A percentile compares a stretch with the other conserved stretches of the same genome.
Evolutionary conservation across 345 rosid species (phyloP).

Genomic region (Euphorbia pulcherrima): DNA sequence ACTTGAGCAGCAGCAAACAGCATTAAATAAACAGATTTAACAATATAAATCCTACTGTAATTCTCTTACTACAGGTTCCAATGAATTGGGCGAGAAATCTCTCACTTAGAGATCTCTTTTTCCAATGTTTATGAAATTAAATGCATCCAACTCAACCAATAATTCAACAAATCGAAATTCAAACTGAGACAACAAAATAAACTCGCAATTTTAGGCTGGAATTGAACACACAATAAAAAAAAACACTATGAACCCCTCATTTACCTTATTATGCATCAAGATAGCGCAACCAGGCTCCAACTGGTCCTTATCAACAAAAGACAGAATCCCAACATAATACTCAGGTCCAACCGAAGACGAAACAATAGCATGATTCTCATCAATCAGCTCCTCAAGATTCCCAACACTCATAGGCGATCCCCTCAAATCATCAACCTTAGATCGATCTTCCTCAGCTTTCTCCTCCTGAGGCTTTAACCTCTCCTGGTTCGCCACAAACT

Average conservation of each 20-base stretch:
- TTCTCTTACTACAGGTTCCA: neutral
- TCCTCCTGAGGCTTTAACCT: conserved; percentile 91
- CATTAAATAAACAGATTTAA: neutral
- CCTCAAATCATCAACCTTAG: conserved; percentile 86
- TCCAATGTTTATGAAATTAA: neutral
- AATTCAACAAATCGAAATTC: neutral
- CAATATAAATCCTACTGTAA: neutral
- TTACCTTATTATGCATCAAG: conserved; percentile 92
- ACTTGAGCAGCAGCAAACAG: neutral
- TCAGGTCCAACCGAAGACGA: conserved; percentile 94
- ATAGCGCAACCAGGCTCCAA: conserved; percentile 97
- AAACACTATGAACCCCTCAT: neutral
- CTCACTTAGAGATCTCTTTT: neutral
- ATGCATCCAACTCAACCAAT: neutral
- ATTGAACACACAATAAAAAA: neutral
- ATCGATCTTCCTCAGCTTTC: conserved; percentile 91
- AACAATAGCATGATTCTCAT: conserved; percentile 95
- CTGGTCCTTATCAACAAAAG: conserved; percentile 97
- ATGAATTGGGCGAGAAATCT: neutral
- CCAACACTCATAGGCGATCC: conserved; percentile 97
- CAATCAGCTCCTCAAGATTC: conserved; percentile 85
- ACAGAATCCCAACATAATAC: conserved; percentile 83
- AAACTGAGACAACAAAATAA: neutral
- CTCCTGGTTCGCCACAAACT: conserved; percentile 89
- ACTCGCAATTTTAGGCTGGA: neutral